These are phyloP conservation scores for Solanum sejunctum DNA, from an alignment of 257 asterid genomes.

Conservation along the genomic window DNA sequence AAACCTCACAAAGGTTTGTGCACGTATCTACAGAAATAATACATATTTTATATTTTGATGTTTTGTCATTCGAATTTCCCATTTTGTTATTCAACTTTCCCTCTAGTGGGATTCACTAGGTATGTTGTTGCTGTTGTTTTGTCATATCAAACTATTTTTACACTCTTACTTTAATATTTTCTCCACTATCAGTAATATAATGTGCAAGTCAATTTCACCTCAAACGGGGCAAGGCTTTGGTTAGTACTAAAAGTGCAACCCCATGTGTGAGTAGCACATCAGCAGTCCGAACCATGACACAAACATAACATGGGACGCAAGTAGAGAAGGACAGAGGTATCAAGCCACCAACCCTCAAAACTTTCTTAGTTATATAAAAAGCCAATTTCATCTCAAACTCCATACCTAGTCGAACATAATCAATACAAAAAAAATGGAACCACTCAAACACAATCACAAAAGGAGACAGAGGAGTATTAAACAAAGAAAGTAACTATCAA, in stretches of 20 bases:
- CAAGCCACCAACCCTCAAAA: neutral
- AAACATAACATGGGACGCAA: neutral
- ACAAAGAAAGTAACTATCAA: neutral
- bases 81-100: neutral
- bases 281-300: neutral
- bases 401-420: neutral
- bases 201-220: neutral
- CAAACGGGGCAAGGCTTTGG: neutral
- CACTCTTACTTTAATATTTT: neutral
- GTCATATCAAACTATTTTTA: neutral
- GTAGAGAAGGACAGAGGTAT: neutral
- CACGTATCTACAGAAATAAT: neutral
- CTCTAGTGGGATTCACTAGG: neutral
- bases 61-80: neutral
- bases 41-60: neutral
- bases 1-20: neutral
- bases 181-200: neutral
- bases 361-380: neutral
- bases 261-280: neutral
- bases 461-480: neutral
- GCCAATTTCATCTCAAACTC: neutral
- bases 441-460: neutral
- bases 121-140: neutral
- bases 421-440: neutral
- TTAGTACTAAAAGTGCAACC: neutral